phyloP scores from a whole-genome alignment of 2,329 filamentous ascomycete species.

The Microsporum canis region DNA sequence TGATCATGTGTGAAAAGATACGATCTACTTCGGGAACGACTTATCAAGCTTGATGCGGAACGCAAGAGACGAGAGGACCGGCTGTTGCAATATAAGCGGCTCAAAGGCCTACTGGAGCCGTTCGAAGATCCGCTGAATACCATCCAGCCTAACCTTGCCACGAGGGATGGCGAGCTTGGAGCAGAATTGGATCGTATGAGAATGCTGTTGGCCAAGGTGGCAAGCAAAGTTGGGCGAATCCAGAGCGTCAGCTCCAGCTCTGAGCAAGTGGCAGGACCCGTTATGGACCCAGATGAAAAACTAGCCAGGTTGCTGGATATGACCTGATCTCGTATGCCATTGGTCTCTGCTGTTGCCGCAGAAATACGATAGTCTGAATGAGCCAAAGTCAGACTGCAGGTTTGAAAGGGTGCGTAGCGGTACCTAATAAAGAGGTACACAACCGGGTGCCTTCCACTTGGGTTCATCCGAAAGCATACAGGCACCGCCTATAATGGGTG shows the following conservation, averaged over 20 bases:
- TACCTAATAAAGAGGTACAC: background rate
- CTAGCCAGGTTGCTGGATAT: conserved; percentile 30
- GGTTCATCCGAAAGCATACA: background rate
- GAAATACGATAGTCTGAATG: background rate
- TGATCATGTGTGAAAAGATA: conserved; percentile 18
- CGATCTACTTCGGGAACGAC: conserved; percentile 30
- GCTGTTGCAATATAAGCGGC: conserved; percentile 37
- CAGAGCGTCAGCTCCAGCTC: background rate
- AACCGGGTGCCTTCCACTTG: background rate
- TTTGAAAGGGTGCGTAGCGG: background rate
- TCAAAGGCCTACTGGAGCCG: conserved; percentile 39
- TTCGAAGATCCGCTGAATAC: conserved; percentile 40
- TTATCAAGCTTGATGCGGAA: conserved; percentile 36
- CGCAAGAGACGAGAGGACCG: conserved; percentile 38
- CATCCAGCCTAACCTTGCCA: conserved; percentile 46
- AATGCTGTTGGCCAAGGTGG: conserved; percentile 36
- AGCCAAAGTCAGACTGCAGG: background rate
- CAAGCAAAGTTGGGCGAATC: conserved; percentile 21
- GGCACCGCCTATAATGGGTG: background rate
- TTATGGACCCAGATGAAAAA: conserved; percentile 21
- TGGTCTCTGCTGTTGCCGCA: background rate
- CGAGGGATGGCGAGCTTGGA: conserved; percentile 40
- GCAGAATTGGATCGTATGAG: conserved; percentile 41
- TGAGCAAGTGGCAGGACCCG: background rate
- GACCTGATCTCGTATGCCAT: conserved; percentile 19